These are phyloP conservation scores for Cercophora sp. DNA, from an alignment of 495 filamentous ascomycete species.

Conservation along the genomic window DNA sequence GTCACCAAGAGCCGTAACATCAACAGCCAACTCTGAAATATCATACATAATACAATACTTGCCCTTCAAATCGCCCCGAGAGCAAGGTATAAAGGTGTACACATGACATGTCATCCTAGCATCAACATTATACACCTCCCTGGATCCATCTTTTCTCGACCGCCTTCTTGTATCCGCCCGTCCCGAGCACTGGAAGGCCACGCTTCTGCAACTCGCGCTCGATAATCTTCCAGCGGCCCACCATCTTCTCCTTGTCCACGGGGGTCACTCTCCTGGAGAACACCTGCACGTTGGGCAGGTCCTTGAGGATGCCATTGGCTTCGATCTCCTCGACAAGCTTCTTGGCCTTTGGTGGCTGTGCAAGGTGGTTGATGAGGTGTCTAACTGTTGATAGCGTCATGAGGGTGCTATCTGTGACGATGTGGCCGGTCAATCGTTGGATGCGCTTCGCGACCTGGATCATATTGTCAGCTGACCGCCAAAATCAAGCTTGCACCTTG, in stretches of 20 bases:
- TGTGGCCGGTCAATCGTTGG: constrained; percentile 70
- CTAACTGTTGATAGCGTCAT: constrained; percentile 48
- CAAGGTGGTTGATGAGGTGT: constrained; percentile 51
- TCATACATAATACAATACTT: constrained; percentile 2
- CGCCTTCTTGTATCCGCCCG: constrained; percentile 20
- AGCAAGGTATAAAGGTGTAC: neutral
- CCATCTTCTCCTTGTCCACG: constrained; percentile 65
- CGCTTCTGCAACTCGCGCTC: constrained; percentile 63
- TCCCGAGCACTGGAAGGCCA: constrained; percentile 49
- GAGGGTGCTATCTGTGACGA: constrained; percentile 65
- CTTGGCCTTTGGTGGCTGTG: constrained; percentile 55
- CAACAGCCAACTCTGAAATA: neutral
- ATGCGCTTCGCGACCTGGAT: constrained; percentile 69
- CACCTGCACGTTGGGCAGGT: constrained; percentile 68
- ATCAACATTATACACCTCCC: constrained; percentile 11
- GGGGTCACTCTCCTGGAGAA: constrained; percentile 55
- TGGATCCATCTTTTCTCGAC: constrained; percentile 29
- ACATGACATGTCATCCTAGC: neutral
- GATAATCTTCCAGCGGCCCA: constrained; percentile 85
- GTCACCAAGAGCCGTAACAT: neutral
- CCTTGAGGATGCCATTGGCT: constrained; percentile 37
- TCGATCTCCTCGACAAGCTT: constrained; percentile 47
- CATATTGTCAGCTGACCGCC: neutral
- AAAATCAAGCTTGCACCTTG: neutral
- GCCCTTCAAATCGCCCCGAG: neutral